Conservation (phyloP, 1,139 yeast genomes). For the Taphrina populina region DNA sequence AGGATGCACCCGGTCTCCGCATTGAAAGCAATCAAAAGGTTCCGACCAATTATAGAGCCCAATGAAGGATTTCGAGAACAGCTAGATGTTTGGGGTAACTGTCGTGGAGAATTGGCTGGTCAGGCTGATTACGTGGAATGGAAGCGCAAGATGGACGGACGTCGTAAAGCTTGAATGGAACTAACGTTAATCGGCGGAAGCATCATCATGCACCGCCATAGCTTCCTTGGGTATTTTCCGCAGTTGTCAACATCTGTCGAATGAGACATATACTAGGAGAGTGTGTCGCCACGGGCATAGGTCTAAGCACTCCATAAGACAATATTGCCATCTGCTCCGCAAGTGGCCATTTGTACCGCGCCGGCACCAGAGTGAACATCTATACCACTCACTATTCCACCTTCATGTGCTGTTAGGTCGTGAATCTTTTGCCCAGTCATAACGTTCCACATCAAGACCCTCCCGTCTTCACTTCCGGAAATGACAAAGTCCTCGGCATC, state of each 20-base stretch:
- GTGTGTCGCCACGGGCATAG: too few relatives aligned
- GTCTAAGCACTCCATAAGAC: conserved; percentile 27
- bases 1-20: conserved; percentile 61
- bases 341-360: conserved; percentile 38
- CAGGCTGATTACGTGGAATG: conserved; percentile 19
- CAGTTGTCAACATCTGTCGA: too few relatives aligned
- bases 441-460: conserved; percentile 81
- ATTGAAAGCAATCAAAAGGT: conserved; percentile 66
- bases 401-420: conserved; percentile 34
- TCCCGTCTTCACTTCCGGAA: conserved; percentile 87
- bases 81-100: conserved; percentile 52
- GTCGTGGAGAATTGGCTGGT: conserved; percentile 19
- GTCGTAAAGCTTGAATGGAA: too few relatives aligned
- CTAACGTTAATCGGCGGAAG: too few relatives aligned
- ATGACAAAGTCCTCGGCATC: conserved; percentile 69
- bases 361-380: conserved; percentile 37
- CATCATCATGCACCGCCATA: too few relatives aligned
- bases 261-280: too few relatives aligned
- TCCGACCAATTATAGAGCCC: conserved; percentile 61
- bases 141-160: conserved; percentile 16
- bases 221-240: too few relatives aligned
- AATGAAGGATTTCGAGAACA: conserved; percentile 74
- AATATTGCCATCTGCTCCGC: conserved; percentile 38
- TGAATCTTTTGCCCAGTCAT: conserved; percentile 55
- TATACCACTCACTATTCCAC: conserved; percentile 38